Evolutionary conservation across 139 green algal genomes (phyloP), one percentile per base, ranked within the genome.

Genomic region (Chlamydomonas sp.): DNA sequence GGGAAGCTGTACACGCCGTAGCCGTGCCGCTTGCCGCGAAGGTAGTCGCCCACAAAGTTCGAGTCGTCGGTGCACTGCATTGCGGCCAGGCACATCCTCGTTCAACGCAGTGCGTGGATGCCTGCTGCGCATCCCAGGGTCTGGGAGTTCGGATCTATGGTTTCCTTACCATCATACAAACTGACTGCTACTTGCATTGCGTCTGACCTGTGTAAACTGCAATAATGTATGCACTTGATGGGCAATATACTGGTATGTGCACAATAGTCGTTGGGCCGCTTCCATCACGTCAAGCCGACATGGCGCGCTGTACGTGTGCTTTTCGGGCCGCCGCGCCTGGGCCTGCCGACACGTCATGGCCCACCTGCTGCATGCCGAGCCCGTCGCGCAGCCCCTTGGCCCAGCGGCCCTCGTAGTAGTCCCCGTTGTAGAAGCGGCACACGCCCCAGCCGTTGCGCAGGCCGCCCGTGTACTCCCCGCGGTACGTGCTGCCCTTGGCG

Each of bases 381-480:
- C 94, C 94, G 49, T 96, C 87, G 1, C 94, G 71, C 73, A 95
- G 90, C 4, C 94, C 94, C 63, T 93, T 88, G 57, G 66, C 66
- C 94, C 94, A 96, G 62, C 90, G 75, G 62, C 94, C 94, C 90
- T 92, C 94, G 69, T 96, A 96, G 76, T 94, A 96, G 85, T 96
- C 94, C 0, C 94, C 94, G 77, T 95, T 95, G 90, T 93, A 96
- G 89, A 95, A 96, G 79, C 89, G 89, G 83, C 94, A 96, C 63
- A 91, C 89, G 71, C 94, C 94, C 89, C 88, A 95, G 74, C 93
- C 93, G 85, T 91, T 89, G 63, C 94, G 90, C 88, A 96, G 89
- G 4, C 94, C 94, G 3, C 64, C 89, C 5, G 63, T 57, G 80
- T 93, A 92, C 85, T 91, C 78, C 4, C 93, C 93, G 85, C 89